Evolutionary conservation across 306 rosid genomes (phyloP), one percentile per base, ranked within the genome.

Genomic region (Alnus glutinosa): DNA sequence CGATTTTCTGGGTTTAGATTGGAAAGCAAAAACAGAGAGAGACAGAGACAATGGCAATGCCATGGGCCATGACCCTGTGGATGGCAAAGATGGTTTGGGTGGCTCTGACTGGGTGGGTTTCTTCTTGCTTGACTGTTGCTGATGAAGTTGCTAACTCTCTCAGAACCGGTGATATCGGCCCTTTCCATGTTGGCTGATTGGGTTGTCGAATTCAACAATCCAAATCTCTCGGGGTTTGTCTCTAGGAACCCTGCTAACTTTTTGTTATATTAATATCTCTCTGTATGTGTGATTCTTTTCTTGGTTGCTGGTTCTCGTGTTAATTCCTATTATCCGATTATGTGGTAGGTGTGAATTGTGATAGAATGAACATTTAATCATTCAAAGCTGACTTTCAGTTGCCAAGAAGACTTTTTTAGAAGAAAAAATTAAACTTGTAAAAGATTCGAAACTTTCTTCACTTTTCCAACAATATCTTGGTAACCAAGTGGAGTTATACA

Each of bases 151-250:
- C 98, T 8, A 16, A 84, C 68, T 89, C 98, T 84, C 90, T 92
- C 16, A 88, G 98, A 19, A 87, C 97, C 23, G 98, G 98, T 7
- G 98, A 95, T 83, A 86, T 95, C 72, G 96, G 98, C 51, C 90
- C 97, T 46, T 94, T 94, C 73, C 91, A 87, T 75, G 92, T 89
- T 37, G 94, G 98, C 51, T 92, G 88, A 95, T 70, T 30, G 15
- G 32, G 54, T 44, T 77, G 70, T 68, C 79, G n/a, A 36, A 70
- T 48, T 82, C 79, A 10, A 76, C 84, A 48, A 30, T 71, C 55
- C n/a, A 15, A 61, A 70, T 2, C 70, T 70, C 71, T 85, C 32
- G 39, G 49, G 92, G 88, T 85, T 72, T 37, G 80, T 75, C 62
- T 75, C 57, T 49, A 1, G 7, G 7, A 73, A 70, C 77, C 49